These are phyloP conservation scores for Inga oerstediana DNA, from an alignment of 306 rosid species.

Conservation along the genomic window DNA sequence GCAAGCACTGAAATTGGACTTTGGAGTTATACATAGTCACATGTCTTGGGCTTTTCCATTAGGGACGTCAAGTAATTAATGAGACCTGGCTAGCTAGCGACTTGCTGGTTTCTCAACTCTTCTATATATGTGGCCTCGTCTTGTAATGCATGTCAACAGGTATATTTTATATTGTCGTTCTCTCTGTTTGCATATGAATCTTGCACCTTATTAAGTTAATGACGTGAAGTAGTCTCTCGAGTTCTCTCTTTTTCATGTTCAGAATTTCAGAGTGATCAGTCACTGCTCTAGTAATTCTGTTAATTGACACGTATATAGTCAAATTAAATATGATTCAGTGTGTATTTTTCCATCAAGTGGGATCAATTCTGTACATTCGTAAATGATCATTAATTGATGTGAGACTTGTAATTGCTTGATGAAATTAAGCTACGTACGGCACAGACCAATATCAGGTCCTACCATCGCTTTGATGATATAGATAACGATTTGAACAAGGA, in stretches of 20 bases:
- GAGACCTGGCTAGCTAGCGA: not conserved
- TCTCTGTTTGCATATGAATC: conserved; percentile 13
- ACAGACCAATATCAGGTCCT: not conserved
- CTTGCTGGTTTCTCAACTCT: not conserved
- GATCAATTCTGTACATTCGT: not conserved
- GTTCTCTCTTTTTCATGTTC: not conserved
- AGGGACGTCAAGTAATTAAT: conserved; percentile 2
- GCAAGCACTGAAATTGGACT: conserved; percentile 2
- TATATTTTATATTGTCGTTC: not conserved
- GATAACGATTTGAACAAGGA: not conserved
- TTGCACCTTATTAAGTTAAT: not conserved
- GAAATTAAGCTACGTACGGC: not conserved
- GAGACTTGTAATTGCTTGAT: not conserved
- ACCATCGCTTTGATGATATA: not conserved
- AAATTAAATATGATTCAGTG: not conserved
- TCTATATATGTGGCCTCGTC: not conserved
- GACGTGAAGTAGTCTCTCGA: not conserved
- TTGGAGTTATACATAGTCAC: conserved; percentile 19
- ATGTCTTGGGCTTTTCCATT: conserved; percentile 7
- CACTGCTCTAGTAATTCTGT: not conserved
- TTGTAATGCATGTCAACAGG: not conserved
- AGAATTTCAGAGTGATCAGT: not conserved
- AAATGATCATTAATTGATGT: not conserved
- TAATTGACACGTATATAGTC: not conserved
- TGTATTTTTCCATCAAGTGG: not conserved